A percentile compares a stretch with the other conserved stretches of the same genome.
Evolutionary conservation across 306 rosid species (phyloP).

Genomic region (Prunus mongolica): DNA sequence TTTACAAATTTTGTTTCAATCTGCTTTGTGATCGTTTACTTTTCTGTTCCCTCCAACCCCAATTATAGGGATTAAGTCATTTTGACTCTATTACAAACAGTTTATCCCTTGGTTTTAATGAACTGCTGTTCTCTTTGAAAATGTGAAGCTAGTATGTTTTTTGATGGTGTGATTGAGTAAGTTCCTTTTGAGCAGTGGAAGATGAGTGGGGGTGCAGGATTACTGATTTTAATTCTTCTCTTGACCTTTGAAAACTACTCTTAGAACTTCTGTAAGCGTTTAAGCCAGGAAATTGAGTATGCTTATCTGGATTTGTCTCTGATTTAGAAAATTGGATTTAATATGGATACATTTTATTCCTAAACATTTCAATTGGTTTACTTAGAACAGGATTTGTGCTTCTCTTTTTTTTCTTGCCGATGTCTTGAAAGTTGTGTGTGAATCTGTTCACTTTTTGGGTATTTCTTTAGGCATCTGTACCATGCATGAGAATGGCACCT

Average conservation of each 20-base stretch:
- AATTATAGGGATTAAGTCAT: too few species aligned
- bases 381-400: neutral
- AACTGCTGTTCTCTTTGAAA: neutral
- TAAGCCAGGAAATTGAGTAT: neutral
- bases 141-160: too few species aligned
- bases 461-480: neutral
- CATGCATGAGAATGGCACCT: constrained; percentile 11
- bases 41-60: neutral
- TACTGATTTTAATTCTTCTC: constrained; percentile 1
- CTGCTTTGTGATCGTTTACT: neutral
- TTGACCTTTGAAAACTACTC: neutral
- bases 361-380: neutral
- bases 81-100: neutral
- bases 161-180: too few species aligned
- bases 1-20: neutral
- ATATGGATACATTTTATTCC: neutral
- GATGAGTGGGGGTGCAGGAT: neutral
- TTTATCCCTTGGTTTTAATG: neutral
- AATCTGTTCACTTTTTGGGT: constrained; percentile 3
- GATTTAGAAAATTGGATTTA: neutral
- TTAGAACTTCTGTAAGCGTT: neutral
- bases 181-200: too few species aligned
- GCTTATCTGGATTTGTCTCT: neutral
- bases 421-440: neutral
- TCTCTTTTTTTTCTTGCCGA: neutral